These are phyloP conservation scores for Aspergillus cavernicola DNA, from an alignment of 495 filamentous ascomycete species.

Conservation along the genomic window DNA sequence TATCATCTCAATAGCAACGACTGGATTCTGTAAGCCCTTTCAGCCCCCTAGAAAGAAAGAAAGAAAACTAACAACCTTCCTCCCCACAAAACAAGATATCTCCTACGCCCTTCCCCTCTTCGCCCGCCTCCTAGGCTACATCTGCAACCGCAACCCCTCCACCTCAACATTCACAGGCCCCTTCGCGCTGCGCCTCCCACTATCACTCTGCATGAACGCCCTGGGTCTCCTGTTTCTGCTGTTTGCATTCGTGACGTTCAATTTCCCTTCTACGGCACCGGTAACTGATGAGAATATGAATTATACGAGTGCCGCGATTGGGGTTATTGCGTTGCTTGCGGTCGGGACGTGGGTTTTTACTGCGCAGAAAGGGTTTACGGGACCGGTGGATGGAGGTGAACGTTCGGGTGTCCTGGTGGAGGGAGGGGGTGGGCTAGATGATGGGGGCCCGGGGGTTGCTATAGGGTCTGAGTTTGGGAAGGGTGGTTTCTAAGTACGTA, in stretches of 20 bases:
- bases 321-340: slow-evolving; percentile 45
- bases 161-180: slow-evolving; percentile 30
- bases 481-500: too few species aligned
- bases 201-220: slow-evolving; percentile 40
- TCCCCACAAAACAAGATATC: slow-evolving; percentile 7
- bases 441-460: too few species aligned
- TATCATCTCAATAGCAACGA: slow-evolving; percentile 50
- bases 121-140: slow-evolving; percentile 8
- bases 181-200: slow-evolving; percentile 29
- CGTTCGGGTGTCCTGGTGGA: not conserved
- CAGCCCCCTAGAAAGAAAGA: not conserved
- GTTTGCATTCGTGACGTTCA: slow-evolving; percentile 51
- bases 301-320: slow-evolving; percentile 51
- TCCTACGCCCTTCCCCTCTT: slow-evolving; percentile 14
- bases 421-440: not conserved
- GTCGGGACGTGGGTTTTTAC: slow-evolving; percentile 49
- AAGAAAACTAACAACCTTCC: too few species aligned
- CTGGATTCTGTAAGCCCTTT: slow-evolving; percentile 47
- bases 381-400: slow-evolving; percentile 8
- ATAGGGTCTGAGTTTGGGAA: too few species aligned
- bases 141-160: slow-evolving; percentile 9
- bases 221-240: slow-evolving; percentile 46
- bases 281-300: slow-evolving; percentile 52
- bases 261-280: slow-evolving; percentile 47
- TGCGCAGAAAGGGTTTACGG: slow-evolving; percentile 18